Evolutionary conservation across 1,139 yeast species (phyloP).

Genomic region (Sporopachydermia cereana): DNA sequence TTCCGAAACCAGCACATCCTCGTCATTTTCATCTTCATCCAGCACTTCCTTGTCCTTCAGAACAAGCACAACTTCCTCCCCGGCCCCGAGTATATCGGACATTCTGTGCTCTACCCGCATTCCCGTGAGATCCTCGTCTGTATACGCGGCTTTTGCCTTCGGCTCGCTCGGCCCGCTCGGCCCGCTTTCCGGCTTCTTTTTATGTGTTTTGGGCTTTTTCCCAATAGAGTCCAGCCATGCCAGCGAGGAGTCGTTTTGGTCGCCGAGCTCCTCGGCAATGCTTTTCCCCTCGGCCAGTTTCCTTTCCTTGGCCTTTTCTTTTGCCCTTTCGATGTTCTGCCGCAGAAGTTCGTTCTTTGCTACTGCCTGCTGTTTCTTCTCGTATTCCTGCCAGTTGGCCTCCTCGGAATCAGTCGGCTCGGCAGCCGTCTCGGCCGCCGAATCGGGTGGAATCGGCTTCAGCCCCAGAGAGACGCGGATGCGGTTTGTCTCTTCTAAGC

Average conservation of each 20-base stretch:
- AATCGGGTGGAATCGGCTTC: conserved; percentile 23
- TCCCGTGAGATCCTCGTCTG: conserved; percentile 25
- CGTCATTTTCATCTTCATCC: conserved; percentile 29
- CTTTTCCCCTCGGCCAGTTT: conserved; percentile 19
- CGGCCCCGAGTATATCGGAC: conserved; percentile 28
- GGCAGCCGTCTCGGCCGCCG: neutral
- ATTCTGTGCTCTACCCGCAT: conserved; percentile 36
- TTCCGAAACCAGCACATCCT: conserved; percentile 35
- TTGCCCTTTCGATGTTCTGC: conserved; percentile 13
- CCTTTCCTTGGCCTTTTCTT: conserved; percentile 17
- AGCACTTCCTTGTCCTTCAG: conserved; percentile 47
- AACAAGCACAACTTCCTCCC: conserved; percentile 47
- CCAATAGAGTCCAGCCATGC: conserved; percentile 18
- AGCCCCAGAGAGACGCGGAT: conserved; percentile 18
- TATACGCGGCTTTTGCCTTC: conserved; percentile 11
- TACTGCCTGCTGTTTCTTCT: conserved; percentile 14
- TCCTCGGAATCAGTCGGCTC: conserved; percentile 6
- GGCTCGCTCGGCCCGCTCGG: conserved; percentile 10
- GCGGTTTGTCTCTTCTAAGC: conserved; percentile 21
- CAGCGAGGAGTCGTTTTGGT: conserved; percentile 9
- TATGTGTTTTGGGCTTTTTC: conserved; percentile 13
- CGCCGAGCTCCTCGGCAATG: conserved; percentile 18
- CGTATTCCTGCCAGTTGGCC: conserved; percentile 20
- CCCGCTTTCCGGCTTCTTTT: conserved; percentile 8
- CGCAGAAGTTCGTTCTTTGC: conserved; percentile 13